Conservation (phyloP, 352 stramenopile species). For the Phytopythium oedochilum region DNA sequence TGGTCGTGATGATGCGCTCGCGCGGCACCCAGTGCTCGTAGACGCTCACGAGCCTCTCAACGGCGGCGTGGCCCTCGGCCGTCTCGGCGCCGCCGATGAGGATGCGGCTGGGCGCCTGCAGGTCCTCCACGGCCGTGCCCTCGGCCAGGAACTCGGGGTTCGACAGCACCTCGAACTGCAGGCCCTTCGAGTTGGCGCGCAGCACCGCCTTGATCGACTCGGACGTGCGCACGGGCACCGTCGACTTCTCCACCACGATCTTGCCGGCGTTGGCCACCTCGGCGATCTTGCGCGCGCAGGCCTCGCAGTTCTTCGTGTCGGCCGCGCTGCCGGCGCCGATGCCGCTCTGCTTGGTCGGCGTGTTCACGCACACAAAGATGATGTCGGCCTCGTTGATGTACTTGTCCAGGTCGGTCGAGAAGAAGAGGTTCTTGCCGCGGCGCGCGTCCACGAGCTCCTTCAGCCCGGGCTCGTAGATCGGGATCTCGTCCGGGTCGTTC, state of each 20-base stretch:
- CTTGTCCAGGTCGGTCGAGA: conserved; percentile 96
- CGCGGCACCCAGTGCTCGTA: conserved; percentile 98
- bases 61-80: conserved; percentile 75
- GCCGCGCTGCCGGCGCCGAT: conserved; percentile 96
- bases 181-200: conserved; percentile 90
- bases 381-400: conserved; percentile 97
- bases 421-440: conserved; percentile 97
- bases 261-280: conserved; percentile 92
- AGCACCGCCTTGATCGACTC: conserved; percentile 96
- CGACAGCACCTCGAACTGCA: conserved; percentile 96
- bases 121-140: conserved; percentile 97
- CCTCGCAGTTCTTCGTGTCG: conserved; percentile 99
- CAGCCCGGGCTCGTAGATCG: conserved; percentile 99
- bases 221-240: conserved; percentile 98
- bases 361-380: conserved; percentile 99
- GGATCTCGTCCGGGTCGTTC: conserved; percentile 93
- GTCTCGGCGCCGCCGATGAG: conserved; percentile 98
- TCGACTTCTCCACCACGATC: conserved; percentile 99
- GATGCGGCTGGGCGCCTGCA: conserved; percentile 94
- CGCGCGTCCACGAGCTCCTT: conserved; percentile 93
- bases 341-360: conserved; percentile 96
- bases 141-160: conserved; percentile 99
- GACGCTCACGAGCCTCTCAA: conserved; percentile 92
- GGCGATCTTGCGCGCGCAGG: conserved; percentile 98
- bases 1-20: conserved; percentile 96